Percentiles rank a stretch among this genome's conserved stretches.
Evolutionary conservation across 306 rosid genomes (phyloP).

Genomic region (Inga leiocalycina): DNA sequence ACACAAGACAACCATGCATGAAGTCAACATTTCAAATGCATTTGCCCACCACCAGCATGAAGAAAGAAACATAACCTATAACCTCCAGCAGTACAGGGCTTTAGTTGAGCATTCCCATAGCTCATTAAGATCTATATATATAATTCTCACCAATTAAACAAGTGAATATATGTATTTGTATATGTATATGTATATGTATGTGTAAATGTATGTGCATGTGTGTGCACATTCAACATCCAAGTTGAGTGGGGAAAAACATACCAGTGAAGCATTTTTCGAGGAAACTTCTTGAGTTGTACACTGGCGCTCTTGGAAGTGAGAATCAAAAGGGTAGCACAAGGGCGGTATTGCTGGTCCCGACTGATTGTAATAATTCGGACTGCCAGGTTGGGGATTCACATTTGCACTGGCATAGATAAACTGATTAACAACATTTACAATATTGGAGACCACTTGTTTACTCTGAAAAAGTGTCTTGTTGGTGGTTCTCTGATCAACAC

Average conservation of each 20-base stretch:
- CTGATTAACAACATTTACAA: conserved; percentile 69
- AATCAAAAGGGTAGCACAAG: conserved; percentile 84
- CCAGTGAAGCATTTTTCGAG: conserved; percentile 83
- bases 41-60: conserved; percentile 4
- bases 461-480: conserved; percentile 86
- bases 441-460: conserved; percentile 66
- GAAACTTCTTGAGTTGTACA: conserved; percentile 81
- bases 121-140: neutral
- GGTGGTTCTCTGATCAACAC: conserved; percentile 91
- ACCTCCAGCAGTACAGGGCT: neutral
- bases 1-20: neutral
- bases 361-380: conserved; percentile 67
- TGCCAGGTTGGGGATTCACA: conserved; percentile 43
- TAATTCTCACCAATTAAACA: neutral
- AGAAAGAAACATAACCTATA: neutral
- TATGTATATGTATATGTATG: too few relatives aligned
- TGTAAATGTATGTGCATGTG: too few relatives aligned
- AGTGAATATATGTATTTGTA: neutral
- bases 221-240: neutral
- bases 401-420: conserved; percentile 73
- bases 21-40: conserved; percentile 5
- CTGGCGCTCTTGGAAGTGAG: conserved; percentile 59
- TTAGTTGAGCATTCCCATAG: neutral
- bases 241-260: conserved; percentile 37
- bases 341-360: conserved; percentile 83